Base-by-base conservation (phyloP, 257 asterid species). In the Eucommia ulmoides region DNA sequence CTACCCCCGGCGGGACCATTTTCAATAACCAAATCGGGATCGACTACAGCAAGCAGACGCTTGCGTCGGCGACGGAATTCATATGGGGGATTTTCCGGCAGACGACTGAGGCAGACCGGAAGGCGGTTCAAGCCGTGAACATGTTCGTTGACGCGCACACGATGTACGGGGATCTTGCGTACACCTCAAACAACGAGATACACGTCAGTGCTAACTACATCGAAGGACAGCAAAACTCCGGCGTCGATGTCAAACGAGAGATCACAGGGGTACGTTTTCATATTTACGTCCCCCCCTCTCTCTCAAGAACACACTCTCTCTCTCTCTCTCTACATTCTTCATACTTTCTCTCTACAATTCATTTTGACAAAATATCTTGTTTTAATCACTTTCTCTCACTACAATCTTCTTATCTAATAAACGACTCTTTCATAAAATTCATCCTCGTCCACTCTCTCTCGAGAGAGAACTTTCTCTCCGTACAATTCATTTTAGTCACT, bases 201-300 rank as follows among this genome's bases (percentile, higher is more conserved):
- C 45, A 38, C 45, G 45, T 38, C 14, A 38, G 45, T 15, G 45
- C 45, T 3, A 38, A 14, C 3, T 38, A 38, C 45, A 38, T 38
- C 12, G 17, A 38, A 15, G n/a, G 17, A 10, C n/a, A 38, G 17
- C 0, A 7, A 7, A 19, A 14, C n/a, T 38, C 12, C 45, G 0
- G 5, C 14, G 45, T 16, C 45, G 45, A 38, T 19, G 45, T 38
- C 15, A 82, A 54, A 20, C 56, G 8, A 0, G 86, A 69, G 52
- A 50, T 83, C 50, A 73, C 75, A 0, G 92, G 92, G 2, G 74
- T 83, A 29, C n/a, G n/a, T n/a, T n/a, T n/a, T n/a, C n/a, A n/a
- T n/a, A n/a, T n/a, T n/a, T n/a, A n/a, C n/a, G n/a, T n/a, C n/a
- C n/a, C n/a, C n/a, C n/a, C n/a, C n/a, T n/a, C n/a, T n/a, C n/a